phyloP scores from a whole-genome alignment of 768 basidiomycete genomes.

The Russula lepida region DNA sequence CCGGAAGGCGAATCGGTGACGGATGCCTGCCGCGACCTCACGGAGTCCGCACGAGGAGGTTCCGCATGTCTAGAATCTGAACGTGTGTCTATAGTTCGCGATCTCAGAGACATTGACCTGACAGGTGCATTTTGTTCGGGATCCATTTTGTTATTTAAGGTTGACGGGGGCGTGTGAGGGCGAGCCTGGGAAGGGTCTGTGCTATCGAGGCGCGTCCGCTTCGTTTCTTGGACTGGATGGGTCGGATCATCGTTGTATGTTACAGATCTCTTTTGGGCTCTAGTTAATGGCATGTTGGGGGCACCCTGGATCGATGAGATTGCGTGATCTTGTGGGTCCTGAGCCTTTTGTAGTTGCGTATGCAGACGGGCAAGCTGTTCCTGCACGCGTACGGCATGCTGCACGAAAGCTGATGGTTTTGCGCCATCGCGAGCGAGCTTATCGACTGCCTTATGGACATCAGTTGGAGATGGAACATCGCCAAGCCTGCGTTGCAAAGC shows the following conservation, averaged over 20 bases:
- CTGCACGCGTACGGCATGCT: constrained; percentile 2
- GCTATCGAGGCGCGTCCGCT: background rate
- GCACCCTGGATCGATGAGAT: background rate
- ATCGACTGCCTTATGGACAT: background rate
- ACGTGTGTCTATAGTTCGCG: background rate
- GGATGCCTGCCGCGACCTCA: background rate
- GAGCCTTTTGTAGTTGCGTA: background rate
- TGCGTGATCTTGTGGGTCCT: background rate
- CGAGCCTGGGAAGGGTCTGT: background rate
- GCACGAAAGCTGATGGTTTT: background rate
- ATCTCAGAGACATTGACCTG: background rate
- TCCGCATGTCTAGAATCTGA: background rate
- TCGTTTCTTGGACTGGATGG: background rate
- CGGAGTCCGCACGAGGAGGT: background rate
- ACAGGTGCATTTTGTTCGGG: background rate
- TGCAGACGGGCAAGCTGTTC: constrained; percentile 5
- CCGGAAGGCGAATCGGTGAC: background rate
- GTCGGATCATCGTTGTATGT: background rate
- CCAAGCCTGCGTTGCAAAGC: constrained; percentile 11
- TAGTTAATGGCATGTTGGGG: background rate
- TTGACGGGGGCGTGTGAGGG: background rate
- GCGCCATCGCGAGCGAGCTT: background rate
- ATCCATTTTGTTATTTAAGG: background rate
- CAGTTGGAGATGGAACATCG: background rate
- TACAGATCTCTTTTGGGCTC: background rate